Percentiles rank a stretch among this genome's conserved stretches.
Conservation (phyloP, 768 basidiomycete genomes). For the Hydnum rufescens region DNA sequence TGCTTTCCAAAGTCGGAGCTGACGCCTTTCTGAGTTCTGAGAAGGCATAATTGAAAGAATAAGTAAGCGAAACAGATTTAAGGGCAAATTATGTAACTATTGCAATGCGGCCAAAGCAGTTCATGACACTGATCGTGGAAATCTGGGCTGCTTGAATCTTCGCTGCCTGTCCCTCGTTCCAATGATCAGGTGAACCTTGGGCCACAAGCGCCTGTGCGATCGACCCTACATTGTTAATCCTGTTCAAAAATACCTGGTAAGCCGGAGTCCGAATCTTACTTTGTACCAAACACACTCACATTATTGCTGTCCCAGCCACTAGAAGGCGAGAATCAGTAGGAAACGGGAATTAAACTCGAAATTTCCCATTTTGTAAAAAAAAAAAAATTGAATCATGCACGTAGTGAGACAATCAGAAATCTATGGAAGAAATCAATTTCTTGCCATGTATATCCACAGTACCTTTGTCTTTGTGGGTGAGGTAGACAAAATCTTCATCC, state of each 20-base stretch:
- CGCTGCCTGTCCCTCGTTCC: conserved; percentile 46
- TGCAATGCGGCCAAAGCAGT: conserved; percentile 55
- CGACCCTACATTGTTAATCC: conserved; percentile 75
- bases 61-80: no score
- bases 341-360: no score
- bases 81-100: conserved; percentile 34
- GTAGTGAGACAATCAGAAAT: conserved; percentile 47
- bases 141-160: conserved; percentile 75
- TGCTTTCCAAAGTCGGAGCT: conserved; percentile 44
- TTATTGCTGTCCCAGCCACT: conserved; percentile 59
- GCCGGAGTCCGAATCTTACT: conserved; percentile 18
- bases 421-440: conserved; percentile 28
- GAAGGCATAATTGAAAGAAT: background rate
- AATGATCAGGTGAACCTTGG: conserved; percentile 30
- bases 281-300: conserved; percentile 30
- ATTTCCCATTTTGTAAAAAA: no score
- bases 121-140: conserved; percentile 61
- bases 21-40: conserved; percentile 28
- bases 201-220: conserved; percentile 52
- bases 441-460: conserved; percentile 32
- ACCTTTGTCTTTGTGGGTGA: background rate
- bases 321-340: conserved; percentile 5
- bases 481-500: background rate
- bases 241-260: no score
- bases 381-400: conserved; percentile 24